Conservation (phyloP, 2,329 filamentous ascomycete species). For the Xylariaceae sp. region DNA sequence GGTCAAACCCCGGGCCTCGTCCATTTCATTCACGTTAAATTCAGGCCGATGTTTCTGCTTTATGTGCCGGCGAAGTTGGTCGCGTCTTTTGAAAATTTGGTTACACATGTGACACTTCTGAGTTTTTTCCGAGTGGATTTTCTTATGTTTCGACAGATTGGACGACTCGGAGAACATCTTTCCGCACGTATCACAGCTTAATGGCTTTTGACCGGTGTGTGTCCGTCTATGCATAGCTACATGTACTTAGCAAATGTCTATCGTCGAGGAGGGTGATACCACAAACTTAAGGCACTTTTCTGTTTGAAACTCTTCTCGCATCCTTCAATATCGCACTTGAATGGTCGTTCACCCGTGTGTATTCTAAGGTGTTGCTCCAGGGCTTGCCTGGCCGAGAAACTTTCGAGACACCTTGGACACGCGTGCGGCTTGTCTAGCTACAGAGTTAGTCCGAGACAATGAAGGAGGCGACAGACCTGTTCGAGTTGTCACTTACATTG, state of each 20-base stretch:
- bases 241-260: conserved; percentile 29
- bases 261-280: background rate
- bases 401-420: conserved; percentile 54
- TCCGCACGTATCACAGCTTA: conserved; percentile 56
- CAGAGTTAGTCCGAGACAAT: conserved; percentile 18
- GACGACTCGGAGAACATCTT: conserved; percentile 64
- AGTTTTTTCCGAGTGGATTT: conserved; percentile 50
- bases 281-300: conserved; percentile 63
- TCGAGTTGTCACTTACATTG: conserved; percentile 18
- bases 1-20: too few species aligned
- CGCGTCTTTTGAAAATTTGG: background rate
- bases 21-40: too few species aligned
- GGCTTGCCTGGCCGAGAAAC: conserved; percentile 65
- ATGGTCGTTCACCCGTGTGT: conserved; percentile 65
- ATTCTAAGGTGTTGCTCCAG: conserved; percentile 65
- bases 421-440: conserved; percentile 56
- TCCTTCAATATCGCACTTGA: conserved; percentile 48
- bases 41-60: too few species aligned
- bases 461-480: background rate
- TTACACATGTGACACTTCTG: background rate
- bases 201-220: conserved; percentile 64
- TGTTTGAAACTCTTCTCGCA: conserved; percentile 63
- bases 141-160: conserved; percentile 64
- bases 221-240: conserved; percentile 65
- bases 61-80: too few species aligned